Base-by-base conservation (phyloP, 352 stramenopile species). In the Globisporangium cystogenes region DNA sequence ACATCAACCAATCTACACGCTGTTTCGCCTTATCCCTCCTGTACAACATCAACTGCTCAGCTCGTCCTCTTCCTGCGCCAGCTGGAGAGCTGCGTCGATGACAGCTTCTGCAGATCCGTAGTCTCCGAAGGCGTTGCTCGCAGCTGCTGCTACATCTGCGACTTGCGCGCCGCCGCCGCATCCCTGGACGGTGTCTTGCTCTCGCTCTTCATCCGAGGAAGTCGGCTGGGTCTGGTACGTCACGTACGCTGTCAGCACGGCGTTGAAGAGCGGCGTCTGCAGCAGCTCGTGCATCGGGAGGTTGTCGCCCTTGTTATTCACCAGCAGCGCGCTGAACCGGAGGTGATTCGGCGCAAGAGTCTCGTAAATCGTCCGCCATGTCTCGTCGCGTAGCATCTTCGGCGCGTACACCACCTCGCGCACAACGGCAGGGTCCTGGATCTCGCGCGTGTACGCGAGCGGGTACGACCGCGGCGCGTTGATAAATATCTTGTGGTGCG, bases 401-500 rank as follows among this genome's bases (percentile, higher is more conserved):
- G 78, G 76, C 4, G 76, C 75, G 60, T 81, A 87, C 40, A 87
- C 65, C 3, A 75, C 67, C 10, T 70, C 65, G 12, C 72, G 72
- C 33, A 72, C 74, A 15, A 57, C 65, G n/a, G 60, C 62, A 3
- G 48, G 45, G 48, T 87, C 67, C 31, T 69, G 65, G 43, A 86
- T 72, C 44, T 69, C 60, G 15, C 59, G 52, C 7, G 68, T 70
- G 29, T 77, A 86, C 10, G 71, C 55, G 36, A 87, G 58, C n/a
- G 76, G 72, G 55, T 85, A 86, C 51, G 74, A 86, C 23, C 74
- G 75, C 43, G 75, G 78, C 33, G 78, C 68, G 64, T 89, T 89
- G 66, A 89, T 87, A 83, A 89, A 89, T 76, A 89, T 83, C 54
- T 87, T 84, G 67, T 89, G 76, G 63, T 89, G 74, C 45, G 70